A percentile compares a stretch with the other conserved stretches of the same genome.
Evolutionary conservation across 805 yeast genomes (phyloP).

Genomic region (Yarrowia sp.): DNA sequence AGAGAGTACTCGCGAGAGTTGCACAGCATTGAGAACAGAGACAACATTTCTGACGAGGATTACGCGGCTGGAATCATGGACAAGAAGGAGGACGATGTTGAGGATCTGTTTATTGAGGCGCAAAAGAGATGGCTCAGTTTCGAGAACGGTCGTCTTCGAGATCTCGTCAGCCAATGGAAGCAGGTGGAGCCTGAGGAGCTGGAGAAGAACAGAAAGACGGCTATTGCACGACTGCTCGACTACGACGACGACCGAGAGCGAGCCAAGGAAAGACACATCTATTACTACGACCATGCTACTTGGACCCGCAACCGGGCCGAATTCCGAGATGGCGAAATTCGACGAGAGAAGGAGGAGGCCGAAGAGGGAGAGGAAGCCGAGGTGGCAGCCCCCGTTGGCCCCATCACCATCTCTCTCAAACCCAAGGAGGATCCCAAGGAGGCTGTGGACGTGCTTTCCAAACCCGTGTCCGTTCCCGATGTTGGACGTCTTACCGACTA

Average conservation of each 20-base stretch:
- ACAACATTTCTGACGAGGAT: slow-evolving; percentile 26
- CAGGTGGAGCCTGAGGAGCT: slow-evolving; percentile 34
- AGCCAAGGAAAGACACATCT: slow-evolving; percentile 27
- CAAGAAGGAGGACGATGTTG: slow-evolving; percentile 20
- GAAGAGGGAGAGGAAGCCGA: slow-evolving; percentile 28
- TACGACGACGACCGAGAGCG: slow-evolving; percentile 31
- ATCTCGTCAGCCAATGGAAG: slow-evolving; percentile 43
- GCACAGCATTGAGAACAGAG: slow-evolving; percentile 23
- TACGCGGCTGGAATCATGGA: slow-evolving; percentile 17
- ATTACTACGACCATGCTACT: slow-evolving; percentile 32
- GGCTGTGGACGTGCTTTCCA: not conserved
- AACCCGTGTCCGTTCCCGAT: slow-evolving; percentile 10
- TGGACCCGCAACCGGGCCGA: slow-evolving; percentile 32
- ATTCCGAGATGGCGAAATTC: slow-evolving; percentile 30
- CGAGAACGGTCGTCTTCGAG: slow-evolving; percentile 38
- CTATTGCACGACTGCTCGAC: slow-evolving; percentile 26
- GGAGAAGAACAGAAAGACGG: slow-evolving; percentile 28
- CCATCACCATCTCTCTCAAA: slow-evolving; percentile 26
- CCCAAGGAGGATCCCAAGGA: slow-evolving; percentile 20
- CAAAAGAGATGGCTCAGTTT: slow-evolving; percentile 26
- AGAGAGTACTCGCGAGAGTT: slow-evolving; percentile 24
- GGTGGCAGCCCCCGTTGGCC: not conserved
- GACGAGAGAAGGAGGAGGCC: slow-evolving; percentile 29
- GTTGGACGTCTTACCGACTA: slow-evolving; percentile 1
- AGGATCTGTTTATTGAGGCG: slow-evolving; percentile 4